Percentiles rank a stretch among this genome's conserved stretches.
Evolutionary conservation across 306 rosid species (phyloP).

Genomic region (Hippophae tibetana): DNA sequence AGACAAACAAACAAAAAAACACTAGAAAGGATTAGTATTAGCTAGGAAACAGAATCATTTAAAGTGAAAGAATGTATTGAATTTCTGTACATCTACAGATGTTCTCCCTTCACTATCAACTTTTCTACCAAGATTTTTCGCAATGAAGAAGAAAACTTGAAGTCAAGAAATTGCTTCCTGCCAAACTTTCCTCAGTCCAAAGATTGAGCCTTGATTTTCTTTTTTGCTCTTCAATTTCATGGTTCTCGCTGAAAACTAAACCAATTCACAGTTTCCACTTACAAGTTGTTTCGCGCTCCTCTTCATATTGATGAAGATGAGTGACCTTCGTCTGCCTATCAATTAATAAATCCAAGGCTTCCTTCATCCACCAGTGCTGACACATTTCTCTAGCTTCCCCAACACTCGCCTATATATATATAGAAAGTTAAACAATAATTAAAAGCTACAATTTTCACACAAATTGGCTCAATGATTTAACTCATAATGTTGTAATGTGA

Average conservation of each 20-base stretch:
- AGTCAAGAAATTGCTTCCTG: no score
- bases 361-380: constrained; percentile 84
- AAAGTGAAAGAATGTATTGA: constrained; percentile 35
- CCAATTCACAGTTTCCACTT: constrained; percentile 5
- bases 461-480: not conserved
- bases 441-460: constrained; percentile 20
- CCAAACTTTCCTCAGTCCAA: no score
- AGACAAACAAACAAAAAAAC: no score
- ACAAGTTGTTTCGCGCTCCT: constrained; percentile 17
- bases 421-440: constrained; percentile 17
- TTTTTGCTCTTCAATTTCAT: constrained; percentile 5
- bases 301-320: constrained; percentile 12
- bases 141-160: not conserved
- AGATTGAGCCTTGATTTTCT: constrained; percentile 5
- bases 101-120: constrained; percentile 13
- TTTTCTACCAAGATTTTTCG: not conserved
- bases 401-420: constrained; percentile 50
- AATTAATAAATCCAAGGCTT: constrained; percentile 58
- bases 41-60: constrained; percentile 19
- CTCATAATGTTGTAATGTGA: no score
- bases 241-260: constrained; percentile 6
- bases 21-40: no score
- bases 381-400: constrained; percentile 73
- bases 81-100: constrained; percentile 27
- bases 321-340: constrained; percentile 15